Base-by-base conservation (phyloP, 2,329 filamentous ascomycete genomes). In the Fusarium beomiforme region DNA sequence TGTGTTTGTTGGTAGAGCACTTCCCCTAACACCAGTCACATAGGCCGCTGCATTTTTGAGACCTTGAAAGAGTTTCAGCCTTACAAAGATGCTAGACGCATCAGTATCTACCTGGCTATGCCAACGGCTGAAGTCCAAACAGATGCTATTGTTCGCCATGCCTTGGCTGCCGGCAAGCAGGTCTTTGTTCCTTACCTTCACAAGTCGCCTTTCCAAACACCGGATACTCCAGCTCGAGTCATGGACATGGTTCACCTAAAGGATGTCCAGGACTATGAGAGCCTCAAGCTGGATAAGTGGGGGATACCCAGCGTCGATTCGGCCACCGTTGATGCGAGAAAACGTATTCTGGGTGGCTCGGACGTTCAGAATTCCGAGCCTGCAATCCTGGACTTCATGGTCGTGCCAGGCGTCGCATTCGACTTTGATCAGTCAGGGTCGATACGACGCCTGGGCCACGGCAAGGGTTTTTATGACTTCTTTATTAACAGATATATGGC, bases 391-490 rank as follows among this genome's bases (percentile, higher is more conserved):
- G 95, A 99, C 80, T 81, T 99, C 72, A 92, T 99, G 70, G 86
- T 99, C 31, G 89, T 98, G 85, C 96, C 96, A 2, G 96, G 95
- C 16, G 93, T 99, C 76, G 95, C 94, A 6, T 99, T 99, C 81
- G 95, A 98, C 79, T 74, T 85, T 54, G 86, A 89, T 65, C 77
- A 81, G 14, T 81, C 81, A 26, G 85, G 85, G 6, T 84, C 83
- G 16, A 87, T 96, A 67, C 89, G 91, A 73, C 88, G 96, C 75
- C 87, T 98, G 23, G 96, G 96, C 42, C 96, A 99, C 81, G 96
- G 96, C 61, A 97, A 94, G 81, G 96, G 96, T 34, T 99, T 97
- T 83, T 99, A 99, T 85, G 96, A 99, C 83, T 92, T 91, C 80
- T 99, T 97, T 81, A 83, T 99, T 78, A 89, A 91, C 77, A 89